Conservation (phyloP, 192 early-diverging fungal genomes). For the Coemansia pectinata region DNA sequence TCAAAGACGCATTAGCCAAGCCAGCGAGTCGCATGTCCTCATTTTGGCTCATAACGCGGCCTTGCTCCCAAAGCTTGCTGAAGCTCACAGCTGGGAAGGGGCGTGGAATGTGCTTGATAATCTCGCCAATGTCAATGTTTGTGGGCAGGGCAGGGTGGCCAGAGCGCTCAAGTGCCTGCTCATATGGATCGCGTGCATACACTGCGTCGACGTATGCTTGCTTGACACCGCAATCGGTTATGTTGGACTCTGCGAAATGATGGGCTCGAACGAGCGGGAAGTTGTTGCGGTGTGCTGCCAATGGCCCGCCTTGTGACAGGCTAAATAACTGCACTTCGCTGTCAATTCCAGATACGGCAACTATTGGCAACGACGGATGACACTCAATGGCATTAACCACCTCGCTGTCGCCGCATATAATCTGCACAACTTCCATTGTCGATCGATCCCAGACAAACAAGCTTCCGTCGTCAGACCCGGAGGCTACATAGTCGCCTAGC, state of each 20-base stretch:
- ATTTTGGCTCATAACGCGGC: constrained; percentile 20
- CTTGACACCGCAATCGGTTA: constrained; percentile 1
- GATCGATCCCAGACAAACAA: constrained; percentile 69
- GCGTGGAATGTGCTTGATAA: constrained; percentile 1
- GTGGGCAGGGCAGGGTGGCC: constrained; percentile 11
- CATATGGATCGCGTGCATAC: constrained; percentile 36
- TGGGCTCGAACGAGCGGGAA: constrained; percentile 24
- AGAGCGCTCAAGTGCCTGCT: constrained; percentile 15
- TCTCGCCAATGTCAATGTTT: neutral
- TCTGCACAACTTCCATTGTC: constrained; percentile 60
- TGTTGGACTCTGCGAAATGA: constrained; percentile 14
- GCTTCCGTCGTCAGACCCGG: constrained; percentile 76
- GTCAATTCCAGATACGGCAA: constrained; percentile 78
- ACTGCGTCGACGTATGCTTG: constrained; percentile 12
- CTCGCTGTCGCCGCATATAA: constrained; percentile 66
- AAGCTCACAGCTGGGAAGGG: constrained; percentile 26
- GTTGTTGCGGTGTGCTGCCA: constrained; percentile 25
- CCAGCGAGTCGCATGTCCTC: constrained; percentile 27
- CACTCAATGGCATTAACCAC: constrained; percentile 61
- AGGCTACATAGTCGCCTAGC: constrained; percentile 67
- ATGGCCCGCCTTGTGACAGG: constrained; percentile 46
- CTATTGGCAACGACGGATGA: constrained; percentile 59
- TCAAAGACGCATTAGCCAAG: constrained; percentile 23
- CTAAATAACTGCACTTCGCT: constrained; percentile 70
- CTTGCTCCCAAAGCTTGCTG: constrained; percentile 19